phyloP scores from a whole-genome alignment of 176 grass and related monocot genomes.

The Poa pratensis region DNA sequence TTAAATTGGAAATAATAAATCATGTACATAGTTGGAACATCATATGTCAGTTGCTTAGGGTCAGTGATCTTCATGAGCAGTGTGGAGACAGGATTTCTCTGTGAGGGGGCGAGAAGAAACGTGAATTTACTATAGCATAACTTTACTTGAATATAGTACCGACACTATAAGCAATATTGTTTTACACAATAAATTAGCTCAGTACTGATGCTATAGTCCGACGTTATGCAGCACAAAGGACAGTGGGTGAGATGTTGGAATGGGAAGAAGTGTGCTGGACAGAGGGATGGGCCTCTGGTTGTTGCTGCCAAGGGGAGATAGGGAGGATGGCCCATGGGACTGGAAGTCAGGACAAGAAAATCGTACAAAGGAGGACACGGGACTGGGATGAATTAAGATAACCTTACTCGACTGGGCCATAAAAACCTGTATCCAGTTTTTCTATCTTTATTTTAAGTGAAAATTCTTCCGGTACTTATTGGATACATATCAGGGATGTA shows the following conservation, averaged over 20 bases:
- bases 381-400: neutral
- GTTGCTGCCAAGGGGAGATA: neutral
- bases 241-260: neutral
- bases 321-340: neutral
- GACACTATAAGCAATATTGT: neutral
- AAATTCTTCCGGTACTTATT: neutral
- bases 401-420: neutral
- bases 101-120: neutral
- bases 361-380: neutral
- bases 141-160: neutral
- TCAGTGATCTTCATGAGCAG: neutral
- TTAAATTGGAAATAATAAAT: neutral
- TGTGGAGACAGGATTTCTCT: neutral
- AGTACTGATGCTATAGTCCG: neutral
- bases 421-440: neutral
- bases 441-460: neutral
- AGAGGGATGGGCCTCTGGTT: neutral
- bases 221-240: neutral
- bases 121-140: neutral
- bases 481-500: neutral
- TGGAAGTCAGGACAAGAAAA: neutral
- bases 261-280: neutral
- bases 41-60: neutral
- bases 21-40: conserved; percentile 13
- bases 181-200: neutral